Conservation (phyloP, 352 stramenopile genomes). For the Globisporangium polare region DNA sequence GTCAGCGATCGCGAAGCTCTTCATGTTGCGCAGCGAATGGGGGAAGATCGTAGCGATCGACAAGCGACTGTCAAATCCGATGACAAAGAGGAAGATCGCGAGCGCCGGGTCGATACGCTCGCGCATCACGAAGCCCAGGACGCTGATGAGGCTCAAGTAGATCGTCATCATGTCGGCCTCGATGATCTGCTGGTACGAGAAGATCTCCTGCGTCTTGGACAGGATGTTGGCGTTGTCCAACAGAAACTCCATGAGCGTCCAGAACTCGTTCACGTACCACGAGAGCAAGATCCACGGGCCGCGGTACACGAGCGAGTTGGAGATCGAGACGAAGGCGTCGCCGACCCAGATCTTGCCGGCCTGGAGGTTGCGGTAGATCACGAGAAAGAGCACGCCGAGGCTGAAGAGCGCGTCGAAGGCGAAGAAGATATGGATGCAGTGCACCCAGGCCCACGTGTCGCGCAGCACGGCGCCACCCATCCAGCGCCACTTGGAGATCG, state of each 20-base stretch:
- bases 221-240: slow-evolving; percentile 2
- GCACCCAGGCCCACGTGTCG: slow-evolving; percentile 50
- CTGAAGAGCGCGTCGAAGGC: slow-evolving; percentile 35
- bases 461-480: slow-evolving; percentile 24
- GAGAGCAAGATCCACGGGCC: slow-evolving; percentile 31
- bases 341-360: slow-evolving; percentile 40
- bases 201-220: too few species aligned
- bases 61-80: too few species aligned
- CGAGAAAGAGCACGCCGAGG: slow-evolving; percentile 32
- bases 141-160: not conserved
- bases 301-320: slow-evolving; percentile 27
- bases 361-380: slow-evolving; percentile 31
- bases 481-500: slow-evolving; percentile 25
- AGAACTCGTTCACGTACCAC: slow-evolving; percentile 45
- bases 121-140: not conserved
- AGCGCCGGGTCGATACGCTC: slow-evolving; percentile 5
- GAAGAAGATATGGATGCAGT: slow-evolving; percentile 42
- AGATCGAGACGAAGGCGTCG: slow-evolving; percentile 45
- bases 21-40: too few species aligned
- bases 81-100: slow-evolving; percentile 2
- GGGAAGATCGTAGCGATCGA: not conserved
- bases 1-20: too few species aligned
- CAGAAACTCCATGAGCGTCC: slow-evolving; percentile 40
- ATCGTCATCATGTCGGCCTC: slow-evolving; percentile 12
- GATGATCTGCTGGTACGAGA: slow-evolving; percentile 5